These are phyloP conservation scores for Stenocarpella maydis DNA, from an alignment of 2,329 filamentous ascomycete genomes.

Conservation along the genomic window DNA sequence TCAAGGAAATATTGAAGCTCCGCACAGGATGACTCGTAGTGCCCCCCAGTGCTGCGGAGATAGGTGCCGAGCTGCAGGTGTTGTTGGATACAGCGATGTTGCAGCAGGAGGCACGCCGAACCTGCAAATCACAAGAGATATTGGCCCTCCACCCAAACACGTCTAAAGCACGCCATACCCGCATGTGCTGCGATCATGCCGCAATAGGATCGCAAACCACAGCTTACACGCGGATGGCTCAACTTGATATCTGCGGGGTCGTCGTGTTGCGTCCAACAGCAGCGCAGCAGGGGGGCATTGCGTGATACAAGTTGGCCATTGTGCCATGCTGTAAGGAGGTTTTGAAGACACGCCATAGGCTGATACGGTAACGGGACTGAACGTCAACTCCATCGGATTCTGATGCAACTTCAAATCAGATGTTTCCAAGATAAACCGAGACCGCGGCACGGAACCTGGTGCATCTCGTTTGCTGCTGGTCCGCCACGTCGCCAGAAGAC, in stretches of 20 bases:
- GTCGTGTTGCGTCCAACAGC: background rate
- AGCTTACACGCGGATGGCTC: conserved; percentile 2
- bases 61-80: conserved; percentile 1
- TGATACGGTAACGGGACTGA: background rate
- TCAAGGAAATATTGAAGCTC: conserved; percentile 11
- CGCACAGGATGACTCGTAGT: conserved; percentile 12
- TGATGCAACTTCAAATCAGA: conserved; percentile 14
- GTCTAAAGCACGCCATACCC: conserved; percentile 32
- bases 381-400: conserved; percentile 13
- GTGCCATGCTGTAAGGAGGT: conserved; percentile 30
- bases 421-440: conserved; percentile 11
- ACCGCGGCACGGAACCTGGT: background rate
- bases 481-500: background rate
- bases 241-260: conserved; percentile 33
- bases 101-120: background rate
- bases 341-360: conserved; percentile 22
- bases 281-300: conserved; percentile 25
- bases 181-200: conserved; percentile 27
- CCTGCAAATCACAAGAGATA: conserved; percentile 30
- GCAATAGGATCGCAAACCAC: background rate
- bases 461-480: background rate
- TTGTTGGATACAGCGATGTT: conserved; percentile 22
- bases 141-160: conserved; percentile 21
- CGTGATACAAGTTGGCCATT: conserved; percentile 33
- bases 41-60: conserved; percentile 18